Conservation (phyloP, 306 rosid genomes). For the Fragaria iinumae region DNA sequence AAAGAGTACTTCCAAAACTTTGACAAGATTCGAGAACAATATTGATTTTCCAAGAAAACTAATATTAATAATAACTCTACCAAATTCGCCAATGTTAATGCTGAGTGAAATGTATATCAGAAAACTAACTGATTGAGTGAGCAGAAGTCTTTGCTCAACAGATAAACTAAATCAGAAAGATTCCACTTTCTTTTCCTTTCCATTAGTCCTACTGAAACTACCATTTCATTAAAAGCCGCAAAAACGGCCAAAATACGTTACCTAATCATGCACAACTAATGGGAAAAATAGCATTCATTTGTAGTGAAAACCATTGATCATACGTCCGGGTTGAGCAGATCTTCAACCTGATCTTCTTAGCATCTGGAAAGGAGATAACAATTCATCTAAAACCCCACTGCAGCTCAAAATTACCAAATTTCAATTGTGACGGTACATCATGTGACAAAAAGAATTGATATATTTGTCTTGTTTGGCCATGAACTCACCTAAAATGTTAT, state of each 20-base stretch:
- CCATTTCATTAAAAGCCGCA: not conserved
- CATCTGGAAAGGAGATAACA: not conserved
- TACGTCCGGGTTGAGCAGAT: not conserved
- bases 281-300: not conserved
- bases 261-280: not conserved
- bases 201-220: not conserved
- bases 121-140: not conserved
- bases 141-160: not conserved
- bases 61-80: not conserved
- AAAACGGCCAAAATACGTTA: not conserved
- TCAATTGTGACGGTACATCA: not conserved
- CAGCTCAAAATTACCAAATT: slow-evolving; percentile 6
- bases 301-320: not conserved
- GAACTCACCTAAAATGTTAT: not conserved
- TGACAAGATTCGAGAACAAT: not conserved
- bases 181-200: not conserved
- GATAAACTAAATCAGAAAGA: not conserved
- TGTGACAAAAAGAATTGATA: not conserved
- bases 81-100: not conserved
- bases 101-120: not conserved
- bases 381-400: not conserved
- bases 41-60: not conserved
- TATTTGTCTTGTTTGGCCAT: not conserved
- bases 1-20: not conserved
- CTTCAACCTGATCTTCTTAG: not conserved